Percentiles rank a stretch among this genome's conserved stretches.
Conservation (phyloP, 2,329 filamentous ascomycete genomes). For the Fusarium sp. region DNA sequence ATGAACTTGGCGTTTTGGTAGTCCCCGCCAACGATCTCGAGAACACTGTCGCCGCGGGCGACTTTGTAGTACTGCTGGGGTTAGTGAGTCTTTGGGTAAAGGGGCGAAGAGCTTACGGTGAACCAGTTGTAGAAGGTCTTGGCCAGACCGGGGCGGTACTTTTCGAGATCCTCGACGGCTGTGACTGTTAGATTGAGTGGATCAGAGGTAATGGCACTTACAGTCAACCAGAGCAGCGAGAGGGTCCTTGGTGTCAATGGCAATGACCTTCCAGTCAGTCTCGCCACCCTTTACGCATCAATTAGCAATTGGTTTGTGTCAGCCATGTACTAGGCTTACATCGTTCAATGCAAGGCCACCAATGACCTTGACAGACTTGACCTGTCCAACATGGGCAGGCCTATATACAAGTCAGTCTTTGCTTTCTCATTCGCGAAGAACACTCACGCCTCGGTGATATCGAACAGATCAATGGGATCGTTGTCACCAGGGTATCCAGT, state of each 20-base stretch:
- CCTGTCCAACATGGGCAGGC: conserved; percentile 48
- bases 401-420: neutral
- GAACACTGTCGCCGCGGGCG: conserved; percentile 47
- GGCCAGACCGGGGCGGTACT: conserved; percentile 50
- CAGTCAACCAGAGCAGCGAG: conserved; percentile 48
- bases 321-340: conserved; percentile 17
- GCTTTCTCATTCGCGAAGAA: rapidly evolving
- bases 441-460: conserved; percentile 44
- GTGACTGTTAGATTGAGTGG: neutral
- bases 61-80: conserved; percentile 52
- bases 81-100: neutral
- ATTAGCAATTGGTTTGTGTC: rapidly evolving
- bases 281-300: conserved; percentile 38
- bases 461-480: conserved; percentile 54
- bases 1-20: conserved; percentile 50
- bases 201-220: conserved; percentile 14
- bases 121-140: conserved; percentile 52
- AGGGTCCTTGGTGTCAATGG: conserved; percentile 51
- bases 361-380: conserved; percentile 54
- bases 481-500: conserved; percentile 52
- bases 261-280: conserved; percentile 54
- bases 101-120: conserved; percentile 37
- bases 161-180: conserved; percentile 51
- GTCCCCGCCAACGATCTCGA: conserved; percentile 49
- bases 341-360: conserved; percentile 53